These are phyloP conservation scores for Tolypocladium ophioglossoides DNA, from an alignment of 2,329 filamentous ascomycete species.

Conservation along the genomic window DNA sequence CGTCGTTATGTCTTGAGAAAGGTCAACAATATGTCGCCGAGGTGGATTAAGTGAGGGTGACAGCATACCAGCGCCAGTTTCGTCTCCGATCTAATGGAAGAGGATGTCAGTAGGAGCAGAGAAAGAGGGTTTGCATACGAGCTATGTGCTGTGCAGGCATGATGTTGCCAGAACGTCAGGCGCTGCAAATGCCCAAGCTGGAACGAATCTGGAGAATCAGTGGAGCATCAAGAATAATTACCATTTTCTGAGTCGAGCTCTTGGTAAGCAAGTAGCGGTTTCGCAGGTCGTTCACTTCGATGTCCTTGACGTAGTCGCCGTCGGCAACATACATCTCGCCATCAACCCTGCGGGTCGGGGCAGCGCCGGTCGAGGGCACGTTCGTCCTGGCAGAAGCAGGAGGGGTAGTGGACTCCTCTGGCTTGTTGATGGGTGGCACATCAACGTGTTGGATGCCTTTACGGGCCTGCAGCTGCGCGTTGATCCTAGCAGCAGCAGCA, in stretches of 20 bases:
- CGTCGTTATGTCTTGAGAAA: constrained; percentile 82
- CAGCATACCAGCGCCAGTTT: constrained; percentile 98
- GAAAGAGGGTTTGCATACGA: constrained; percentile 49
- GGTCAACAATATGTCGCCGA: constrained; percentile 42
- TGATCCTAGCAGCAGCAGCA: constrained; percentile 81
- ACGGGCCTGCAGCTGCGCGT: constrained; percentile 72
- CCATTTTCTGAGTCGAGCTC: constrained; percentile 96
- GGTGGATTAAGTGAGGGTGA: constrained; percentile 17
- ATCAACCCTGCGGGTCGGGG: constrained; percentile 51
- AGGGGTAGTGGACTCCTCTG: constrained; percentile 27
- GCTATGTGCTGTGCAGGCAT: constrained; percentile 65
- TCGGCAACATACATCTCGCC: constrained; percentile 90
- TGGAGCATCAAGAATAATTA: constrained; percentile 60
- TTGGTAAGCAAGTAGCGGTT: constrained; percentile 97
- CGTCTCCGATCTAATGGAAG: constrained; percentile 96
- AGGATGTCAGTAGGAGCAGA: constrained; percentile 90
- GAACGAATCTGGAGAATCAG: constrained; percentile 25
- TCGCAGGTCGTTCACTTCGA: constrained; percentile 95
- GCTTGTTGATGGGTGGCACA: constrained; percentile 66
- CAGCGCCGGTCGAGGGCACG: constrained; percentile 19
- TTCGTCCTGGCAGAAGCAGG: constrained; percentile 23
- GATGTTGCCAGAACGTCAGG: constrained; percentile 44
- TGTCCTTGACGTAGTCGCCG: constrained; percentile 96
- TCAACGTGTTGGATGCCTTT: constrained; percentile 88
- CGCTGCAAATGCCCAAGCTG: constrained; percentile 21